A percentile compares a stretch with the other conserved stretches of the same genome.
Evolutionary conservation across 371 early-diverging fungal genomes (phyloP).

Genomic region (Actinomucor elegans): DNA sequence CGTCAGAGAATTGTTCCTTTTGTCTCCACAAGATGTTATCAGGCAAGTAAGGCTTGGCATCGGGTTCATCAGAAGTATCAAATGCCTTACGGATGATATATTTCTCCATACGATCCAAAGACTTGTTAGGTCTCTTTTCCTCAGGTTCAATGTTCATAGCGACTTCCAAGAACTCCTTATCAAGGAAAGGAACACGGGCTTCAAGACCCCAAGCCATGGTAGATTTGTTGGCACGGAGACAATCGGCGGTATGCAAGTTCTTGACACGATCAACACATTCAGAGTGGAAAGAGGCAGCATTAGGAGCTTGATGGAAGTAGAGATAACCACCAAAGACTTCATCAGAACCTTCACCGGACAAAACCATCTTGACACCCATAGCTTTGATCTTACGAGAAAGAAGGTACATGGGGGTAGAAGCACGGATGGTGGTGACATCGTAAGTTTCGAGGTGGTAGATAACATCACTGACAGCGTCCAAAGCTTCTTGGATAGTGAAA

Average conservation of each 20-base stretch:
- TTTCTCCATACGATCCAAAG: constrained; percentile 81
- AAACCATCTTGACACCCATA: constrained; percentile 98
- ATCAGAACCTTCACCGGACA: constrained; percentile 95
- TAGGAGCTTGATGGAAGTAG: constrained; percentile 95
- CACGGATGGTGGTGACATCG: constrained; percentile 96
- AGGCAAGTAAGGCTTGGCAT: constrained; percentile 81
- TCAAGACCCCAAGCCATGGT: constrained; percentile 99
- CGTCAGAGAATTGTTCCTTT: constrained; percentile 97
- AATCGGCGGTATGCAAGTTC: constrained; percentile 93
- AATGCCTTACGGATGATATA: constrained; percentile 79
- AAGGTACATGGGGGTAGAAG: constrained; percentile 94
- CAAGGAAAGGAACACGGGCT: constrained; percentile 95
- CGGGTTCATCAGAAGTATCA: constrained; percentile 62
- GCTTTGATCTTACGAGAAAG: constrained; percentile 95
- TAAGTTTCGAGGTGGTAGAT: constrained; percentile 96
- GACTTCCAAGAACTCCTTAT: constrained; percentile 84
- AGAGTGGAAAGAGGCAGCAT: constrained; percentile 75
- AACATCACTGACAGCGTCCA: constrained; percentile 93
- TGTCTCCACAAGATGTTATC: constrained; percentile 92
- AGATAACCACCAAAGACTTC: constrained; percentile 97
- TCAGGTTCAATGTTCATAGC: constrained; percentile 83
- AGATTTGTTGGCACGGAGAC: constrained; percentile 95
- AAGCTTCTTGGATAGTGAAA: constrained; percentile 92
- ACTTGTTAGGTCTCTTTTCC: constrained; percentile 70
- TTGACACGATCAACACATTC: constrained; percentile 89